Conservation (phyloP, 73 alveolate genomes). For the Paramecium octaurelia region DNA sequence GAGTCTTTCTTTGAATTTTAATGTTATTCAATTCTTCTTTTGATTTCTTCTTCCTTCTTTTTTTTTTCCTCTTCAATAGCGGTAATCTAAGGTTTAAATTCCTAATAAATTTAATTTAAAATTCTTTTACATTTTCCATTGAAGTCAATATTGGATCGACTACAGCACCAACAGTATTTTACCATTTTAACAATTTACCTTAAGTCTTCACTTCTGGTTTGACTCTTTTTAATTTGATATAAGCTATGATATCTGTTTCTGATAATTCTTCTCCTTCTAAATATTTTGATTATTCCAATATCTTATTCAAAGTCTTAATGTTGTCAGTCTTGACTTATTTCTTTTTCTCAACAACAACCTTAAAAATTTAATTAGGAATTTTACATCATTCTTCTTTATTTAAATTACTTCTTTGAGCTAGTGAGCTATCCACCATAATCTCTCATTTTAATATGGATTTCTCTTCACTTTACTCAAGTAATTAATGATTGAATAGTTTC, state of each 20-base stretch:
- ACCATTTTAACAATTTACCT: not conserved
- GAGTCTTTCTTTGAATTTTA: not conserved
- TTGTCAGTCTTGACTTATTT: not conserved
- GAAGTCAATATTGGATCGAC: slow-evolving; percentile 1
- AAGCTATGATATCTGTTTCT: not conserved
- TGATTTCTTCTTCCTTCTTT: not conserved
- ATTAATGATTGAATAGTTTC: not conserved
- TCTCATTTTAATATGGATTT: not conserved
- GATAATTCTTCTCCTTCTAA: slow-evolving; percentile 18
- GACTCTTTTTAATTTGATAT: not conserved
- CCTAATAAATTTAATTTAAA: not conserved
- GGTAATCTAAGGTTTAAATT: not conserved
- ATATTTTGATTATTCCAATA: not conserved
- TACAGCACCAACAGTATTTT: not conserved
- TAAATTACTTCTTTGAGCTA: not conserved
- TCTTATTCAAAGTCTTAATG: not conserved
- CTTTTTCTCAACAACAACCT: not conserved
- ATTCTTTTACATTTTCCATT: not conserved
- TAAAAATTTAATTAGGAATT: not conserved
- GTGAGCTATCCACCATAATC: not conserved
- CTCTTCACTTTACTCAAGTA: not conserved
- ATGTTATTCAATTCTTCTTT: not conserved
- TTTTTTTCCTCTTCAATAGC: not conserved
- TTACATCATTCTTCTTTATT: not conserved
- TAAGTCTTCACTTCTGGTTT: not conserved